Evolutionary conservation across 495 filamentous ascomycete species (phyloP).

Genomic region (Letharia lupina): DNA sequence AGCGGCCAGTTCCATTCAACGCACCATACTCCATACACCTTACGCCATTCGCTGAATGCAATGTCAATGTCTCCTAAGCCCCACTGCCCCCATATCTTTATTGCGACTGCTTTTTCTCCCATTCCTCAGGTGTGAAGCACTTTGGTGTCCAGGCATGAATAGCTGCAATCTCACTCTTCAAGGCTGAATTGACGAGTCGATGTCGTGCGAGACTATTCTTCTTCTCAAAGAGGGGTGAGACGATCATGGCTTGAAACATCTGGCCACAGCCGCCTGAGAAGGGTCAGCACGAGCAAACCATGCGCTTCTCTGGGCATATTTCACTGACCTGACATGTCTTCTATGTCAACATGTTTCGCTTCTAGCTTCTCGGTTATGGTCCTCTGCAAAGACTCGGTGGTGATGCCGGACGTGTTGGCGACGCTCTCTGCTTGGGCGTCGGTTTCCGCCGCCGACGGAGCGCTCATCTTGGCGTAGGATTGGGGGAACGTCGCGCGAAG

Average conservation of each 20-base stretch:
- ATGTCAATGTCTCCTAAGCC: not conserved
- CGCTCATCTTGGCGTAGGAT: constrained; percentile 13
- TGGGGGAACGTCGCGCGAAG: not conserved
- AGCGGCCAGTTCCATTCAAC: not conserved
- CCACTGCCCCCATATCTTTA: not conserved
- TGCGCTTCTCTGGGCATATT: not conserved
- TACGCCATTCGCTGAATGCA: not conserved
- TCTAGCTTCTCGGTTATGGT: constrained; percentile 66
- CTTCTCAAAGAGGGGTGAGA: constrained; percentile 77
- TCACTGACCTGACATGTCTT: constrained; percentile 83
- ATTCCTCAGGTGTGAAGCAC: constrained; percentile 93
- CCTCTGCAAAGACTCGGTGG: constrained; percentile 55
- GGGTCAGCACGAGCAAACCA: not conserved
- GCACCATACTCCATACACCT: not conserved
- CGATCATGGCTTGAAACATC: constrained; percentile 85
- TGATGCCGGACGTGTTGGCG: constrained; percentile 52
- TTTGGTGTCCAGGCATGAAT: constrained; percentile 99
- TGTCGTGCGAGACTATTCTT: constrained; percentile 84
- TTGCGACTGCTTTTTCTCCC: constrained; percentile 56
- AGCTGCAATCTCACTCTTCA: constrained; percentile 87
- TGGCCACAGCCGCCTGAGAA: constrained; percentile 82
- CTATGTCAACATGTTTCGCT: constrained; percentile 81
- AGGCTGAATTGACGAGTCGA: constrained; percentile 74
- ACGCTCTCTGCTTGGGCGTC: constrained; percentile 42
- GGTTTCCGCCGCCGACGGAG: constrained; percentile 25